A percentile compares a stretch with the other conserved stretches of the same genome.
Evolutionary conservation across 345 rosid genomes (phyloP).

Genomic region (Theobroma cacao): DNA sequence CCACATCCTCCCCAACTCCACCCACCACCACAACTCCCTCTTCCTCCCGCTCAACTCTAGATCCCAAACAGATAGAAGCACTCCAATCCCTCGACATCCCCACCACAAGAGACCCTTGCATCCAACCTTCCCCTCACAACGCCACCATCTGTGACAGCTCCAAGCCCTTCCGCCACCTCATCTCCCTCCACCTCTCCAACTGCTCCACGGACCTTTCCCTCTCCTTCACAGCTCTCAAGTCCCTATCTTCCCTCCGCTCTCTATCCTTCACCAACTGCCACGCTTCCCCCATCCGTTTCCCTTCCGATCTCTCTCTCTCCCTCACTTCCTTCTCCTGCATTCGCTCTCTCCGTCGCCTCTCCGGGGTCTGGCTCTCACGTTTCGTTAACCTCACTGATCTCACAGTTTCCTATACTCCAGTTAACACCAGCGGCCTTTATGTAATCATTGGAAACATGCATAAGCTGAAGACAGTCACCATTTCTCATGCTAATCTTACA

Average conservation of each 20-base stretch:
- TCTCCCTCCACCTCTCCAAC: conserved; percentile 71
- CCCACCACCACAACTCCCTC: conserved; percentile 26
- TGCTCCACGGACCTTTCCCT: conserved; percentile 66
- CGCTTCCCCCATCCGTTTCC: conserved; percentile 53
- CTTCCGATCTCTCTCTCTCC: conserved; percentile 57
- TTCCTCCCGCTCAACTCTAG: conserved; percentile 49
- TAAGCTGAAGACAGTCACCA: conserved; percentile 52
- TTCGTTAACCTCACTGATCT: conserved; percentile 78
- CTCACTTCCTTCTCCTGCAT: conserved; percentile 61
- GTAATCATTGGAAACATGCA: conserved; percentile 72
- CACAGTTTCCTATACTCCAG: conserved; percentile 53
- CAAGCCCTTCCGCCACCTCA: conserved; percentile 71
- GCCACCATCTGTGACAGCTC: conserved; percentile 56
- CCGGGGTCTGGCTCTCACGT: conserved; percentile 69
- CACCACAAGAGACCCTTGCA: conserved; percentile 64
- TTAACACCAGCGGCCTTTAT: conserved; percentile 66
- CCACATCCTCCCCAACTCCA: conserved; percentile 24
- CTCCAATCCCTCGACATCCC: conserved; percentile 75
- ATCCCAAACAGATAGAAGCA: conserved; percentile 76
- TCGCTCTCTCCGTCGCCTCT: conserved; percentile 58
- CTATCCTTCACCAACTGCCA: conserved; percentile 79
- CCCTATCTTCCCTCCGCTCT: conserved; percentile 68
- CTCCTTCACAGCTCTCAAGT: conserved; percentile 63
- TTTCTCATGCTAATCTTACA: conserved; percentile 67
- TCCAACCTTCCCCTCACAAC: conserved; percentile 37